Base-by-base conservation (phyloP, 257 asterid species). In the Solanum ossicruentum region DNA sequence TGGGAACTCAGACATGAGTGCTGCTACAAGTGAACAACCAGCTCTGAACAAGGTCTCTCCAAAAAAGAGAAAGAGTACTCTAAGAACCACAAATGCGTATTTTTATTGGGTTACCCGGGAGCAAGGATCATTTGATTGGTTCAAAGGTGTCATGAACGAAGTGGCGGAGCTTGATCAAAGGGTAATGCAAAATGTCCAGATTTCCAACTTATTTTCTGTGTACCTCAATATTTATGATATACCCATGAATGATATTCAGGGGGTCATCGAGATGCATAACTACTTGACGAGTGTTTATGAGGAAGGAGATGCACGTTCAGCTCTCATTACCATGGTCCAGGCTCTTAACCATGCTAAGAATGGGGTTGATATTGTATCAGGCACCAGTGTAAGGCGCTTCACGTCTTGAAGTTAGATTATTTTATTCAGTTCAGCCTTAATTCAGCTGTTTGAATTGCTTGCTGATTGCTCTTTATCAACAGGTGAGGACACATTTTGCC, bases 261-360 rank as follows among this genome's bases (percentile, higher is more conserved):
- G 98, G 55, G 95, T 96, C 17, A 93, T 93, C 54, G 98, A 96
- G 92, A 96, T 96, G 99, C 99, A 96, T 89, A 96, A 96, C 83
- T 96, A 96, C 86, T 90, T 94, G 80, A 96, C 99, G 2, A 96
- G 99, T 80, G 99, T 96, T 47, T 96, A 96, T 43, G 99, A 96
- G 88, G 98, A 96, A 90, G 98, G 99, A 8, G 98, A 96, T 89
- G 99, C 98, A 49, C 98, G 98, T 84, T 96, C 99, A 39, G 98
- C 98, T 56, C 98, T 96, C 87, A 94, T 96, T 89, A 96, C 99
- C 52, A 94, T 96, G 98, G 98, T 96, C 70, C 99, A 94, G 73
- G 98, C 98, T 28, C 98, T 96, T 75, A 94, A 96, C 91, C 98
- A 96, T 92, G 98, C 99, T 8, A 96, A 96, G 85, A 94, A 96